Base-by-base conservation (phyloP, 2,329 filamentous ascomycete genomes). In the Neonectria magnoliae region DNA sequence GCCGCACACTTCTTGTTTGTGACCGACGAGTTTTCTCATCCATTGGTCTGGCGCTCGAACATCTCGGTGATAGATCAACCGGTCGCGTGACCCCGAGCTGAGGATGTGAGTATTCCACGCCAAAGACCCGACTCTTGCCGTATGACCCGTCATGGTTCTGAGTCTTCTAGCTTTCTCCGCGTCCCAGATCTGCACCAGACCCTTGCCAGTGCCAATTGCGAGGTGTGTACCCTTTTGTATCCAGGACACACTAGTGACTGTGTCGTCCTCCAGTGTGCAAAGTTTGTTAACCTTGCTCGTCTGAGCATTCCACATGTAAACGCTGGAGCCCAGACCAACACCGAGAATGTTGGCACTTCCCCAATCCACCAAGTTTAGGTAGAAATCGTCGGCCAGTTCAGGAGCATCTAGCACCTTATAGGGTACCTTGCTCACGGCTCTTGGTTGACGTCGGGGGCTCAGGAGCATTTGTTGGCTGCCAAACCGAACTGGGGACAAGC, bases 71-170 rank as follows among this genome's bases (percentile, higher is more conserved):
- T 96, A 97, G 66, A 99, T 99, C 11, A 93, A 84, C 36, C 96
- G 91, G 81, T 99, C 96, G 55, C 96, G 88, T 29, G 95, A 98
- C 22, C 96, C 96, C 3, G 96, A 98, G 0, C 94, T 97, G 22
- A 99, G 88, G 60, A 99, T 97, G 76, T 99, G 96, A 56, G 96
- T 94, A 75, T 99, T 99, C 96, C 96, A 99, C 1, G 96, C 96
- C 65, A 99, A 83, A 31, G 95, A 94, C 25, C 96, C 96, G 42
- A 99, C 96, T 64, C 96, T 90, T 64, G 92, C 93, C 1, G 94
- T 96, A 78, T 99, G 96, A 2, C 96, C 96, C 7, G 93, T 97
- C 96, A 99, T 99, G 8, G 95, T 98, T 70, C 96, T 89, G 64
- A 99, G 80, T 52, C 95, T 88, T 65, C 95, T 89, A 67, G 91